Evolutionary conservation across 805 yeast genomes (phyloP).

Genomic region (Starmerella sirachaensis): DNA sequence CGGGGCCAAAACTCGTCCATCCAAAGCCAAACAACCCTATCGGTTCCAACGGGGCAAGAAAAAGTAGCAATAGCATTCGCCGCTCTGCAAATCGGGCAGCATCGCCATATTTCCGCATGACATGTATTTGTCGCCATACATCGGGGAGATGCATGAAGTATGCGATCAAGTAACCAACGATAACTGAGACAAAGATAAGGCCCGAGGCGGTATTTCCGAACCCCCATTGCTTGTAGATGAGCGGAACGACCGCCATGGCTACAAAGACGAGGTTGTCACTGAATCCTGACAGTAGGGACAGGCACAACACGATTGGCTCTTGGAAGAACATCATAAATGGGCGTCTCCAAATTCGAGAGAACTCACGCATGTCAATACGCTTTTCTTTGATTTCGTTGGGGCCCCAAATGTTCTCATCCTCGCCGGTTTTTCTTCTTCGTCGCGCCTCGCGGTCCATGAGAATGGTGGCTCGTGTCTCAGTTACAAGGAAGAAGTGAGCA

Average conservation of each 20-base stretch:
- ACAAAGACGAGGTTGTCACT: conserved; percentile 33
- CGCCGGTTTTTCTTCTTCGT: conserved; percentile 29
- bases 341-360: conserved; percentile 26
- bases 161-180: conserved; percentile 31
- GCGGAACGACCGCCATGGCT: conserved; percentile 30
- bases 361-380: conserved; percentile 10
- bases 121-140: conserved; percentile 26
- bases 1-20: conserved; percentile 34
- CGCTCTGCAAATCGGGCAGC: conserved; percentile 15
- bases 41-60: conserved; percentile 31
- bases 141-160: conserved; percentile 29
- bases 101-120: conserved; percentile 26
- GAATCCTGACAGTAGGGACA: conserved; percentile 32
- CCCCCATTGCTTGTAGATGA: conserved; percentile 30
- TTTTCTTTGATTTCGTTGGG: conserved; percentile 22
- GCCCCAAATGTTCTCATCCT: conserved; percentile 30
- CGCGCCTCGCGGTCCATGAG: conserved; percentile 32
- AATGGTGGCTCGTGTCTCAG: conserved; percentile 30
- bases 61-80: conserved; percentile 25
- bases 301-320: conserved; percentile 33
- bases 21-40: conserved; percentile 34
- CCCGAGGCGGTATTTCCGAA: conserved; percentile 27
- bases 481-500: conserved; percentile 29
- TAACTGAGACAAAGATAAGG: conserved; percentile 28
- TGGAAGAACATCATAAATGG: conserved; percentile 32